These are phyloP conservation scores for Alternaria viburni DNA, from an alignment of 2,329 filamentous ascomycete genomes.

Conservation along the genomic window DNA sequence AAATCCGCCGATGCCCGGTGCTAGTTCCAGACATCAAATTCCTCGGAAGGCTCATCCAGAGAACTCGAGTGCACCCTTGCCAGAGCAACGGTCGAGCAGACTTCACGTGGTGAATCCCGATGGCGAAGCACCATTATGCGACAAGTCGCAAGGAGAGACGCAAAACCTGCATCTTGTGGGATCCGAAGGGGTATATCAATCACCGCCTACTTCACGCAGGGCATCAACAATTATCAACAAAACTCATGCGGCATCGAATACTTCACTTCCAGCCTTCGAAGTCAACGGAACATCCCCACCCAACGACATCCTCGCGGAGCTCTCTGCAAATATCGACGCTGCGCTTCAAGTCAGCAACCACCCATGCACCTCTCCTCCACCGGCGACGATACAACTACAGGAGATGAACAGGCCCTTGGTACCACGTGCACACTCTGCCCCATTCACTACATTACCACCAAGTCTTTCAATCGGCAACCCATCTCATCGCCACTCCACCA, in stretches of 20 bases:
- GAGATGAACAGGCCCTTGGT: background rate
- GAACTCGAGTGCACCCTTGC: background rate
- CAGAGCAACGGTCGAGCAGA: background rate
- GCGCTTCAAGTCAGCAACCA: background rate
- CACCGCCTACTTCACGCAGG: background rate
- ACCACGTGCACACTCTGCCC: background rate
- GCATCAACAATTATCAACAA: background rate
- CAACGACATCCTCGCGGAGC: conserved; percentile 20
- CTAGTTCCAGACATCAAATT: background rate
- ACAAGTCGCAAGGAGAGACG: background rate
- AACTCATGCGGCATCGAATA: background rate
- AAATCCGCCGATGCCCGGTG: background rate
- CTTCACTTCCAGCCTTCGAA: conserved; percentile 10
- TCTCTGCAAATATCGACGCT: conserved; percentile 24
- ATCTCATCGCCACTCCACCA: background rate
- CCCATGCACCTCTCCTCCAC: background rate
- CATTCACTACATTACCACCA: conserved; percentile 13
- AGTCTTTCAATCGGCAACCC: conserved; percentile 28
- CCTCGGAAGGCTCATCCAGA: background rate
- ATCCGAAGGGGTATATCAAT: conserved; percentile 4
- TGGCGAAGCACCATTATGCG: background rate
- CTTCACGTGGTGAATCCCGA: background rate
- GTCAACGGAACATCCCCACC: conserved; percentile 8
- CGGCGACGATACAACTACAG: background rate
- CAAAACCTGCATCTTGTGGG: conserved; percentile 3